Evolutionary conservation across 2,329 filamentous ascomycete species (phyloP).

Genomic region (Paecilomyces sp.): DNA sequence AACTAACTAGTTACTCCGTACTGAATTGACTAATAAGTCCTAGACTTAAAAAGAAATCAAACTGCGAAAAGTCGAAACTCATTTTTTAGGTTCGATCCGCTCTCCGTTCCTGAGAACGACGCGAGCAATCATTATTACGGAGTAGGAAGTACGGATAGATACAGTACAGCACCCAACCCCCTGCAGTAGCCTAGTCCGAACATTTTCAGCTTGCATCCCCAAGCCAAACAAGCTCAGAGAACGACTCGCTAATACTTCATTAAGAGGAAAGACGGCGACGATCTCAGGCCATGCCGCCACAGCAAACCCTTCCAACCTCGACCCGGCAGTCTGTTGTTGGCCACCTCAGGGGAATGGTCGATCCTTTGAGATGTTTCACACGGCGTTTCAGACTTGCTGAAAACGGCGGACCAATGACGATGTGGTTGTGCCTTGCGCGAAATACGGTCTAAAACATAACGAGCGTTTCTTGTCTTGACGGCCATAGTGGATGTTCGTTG

Average conservation of each 20-base stretch:
- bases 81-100: not conserved
- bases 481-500: too few species aligned
- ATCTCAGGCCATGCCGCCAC: too few species aligned
- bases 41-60: too few species aligned
- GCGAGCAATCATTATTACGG: not conserved
- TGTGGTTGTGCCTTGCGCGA: not conserved
- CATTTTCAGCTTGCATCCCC: too few species aligned
- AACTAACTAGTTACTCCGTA: too few species aligned
- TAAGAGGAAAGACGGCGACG: too few species aligned
- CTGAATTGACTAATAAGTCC: too few species aligned
- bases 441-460: not conserved
- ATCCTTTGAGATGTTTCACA: not conserved
- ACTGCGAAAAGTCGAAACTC: not conserved
- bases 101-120: not conserved
- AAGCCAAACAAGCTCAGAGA: too few species aligned
- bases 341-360: not conserved
- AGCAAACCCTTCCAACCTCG: too few species aligned
- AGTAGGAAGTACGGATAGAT: not conserved
- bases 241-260: too few species aligned
- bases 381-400: not conserved
- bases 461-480: too few species aligned
- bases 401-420: not conserved
- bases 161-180: not conserved
- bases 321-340: too few species aligned
- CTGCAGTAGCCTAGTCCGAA: not conserved